Evolutionary conservation across 2,329 filamentous ascomycete species (phyloP).

Genomic region (Hansfordia pulvinata): DNA sequence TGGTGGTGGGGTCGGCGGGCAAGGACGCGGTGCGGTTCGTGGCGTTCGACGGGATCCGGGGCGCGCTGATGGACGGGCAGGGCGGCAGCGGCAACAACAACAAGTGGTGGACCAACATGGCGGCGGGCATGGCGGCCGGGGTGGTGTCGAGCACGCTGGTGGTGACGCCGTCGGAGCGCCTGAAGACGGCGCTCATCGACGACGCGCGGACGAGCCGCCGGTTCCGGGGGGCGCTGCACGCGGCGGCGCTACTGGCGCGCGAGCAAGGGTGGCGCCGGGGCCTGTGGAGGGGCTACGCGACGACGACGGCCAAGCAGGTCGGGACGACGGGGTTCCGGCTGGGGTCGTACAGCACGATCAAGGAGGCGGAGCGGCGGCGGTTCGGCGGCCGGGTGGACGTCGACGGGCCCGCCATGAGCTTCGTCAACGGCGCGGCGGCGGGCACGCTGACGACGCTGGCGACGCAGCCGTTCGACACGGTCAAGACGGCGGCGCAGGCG

Average conservation of each 20-base stretch:
- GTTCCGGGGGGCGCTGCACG: conserved; percentile 36
- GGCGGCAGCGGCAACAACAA: no score
- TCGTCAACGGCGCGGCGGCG: conserved; percentile 23
- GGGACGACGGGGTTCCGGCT: conserved; percentile 48
- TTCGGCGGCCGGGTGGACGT: conserved; percentile 10
- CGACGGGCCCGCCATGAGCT: conserved; percentile 21
- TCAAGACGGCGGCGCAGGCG: conserved; percentile 46
- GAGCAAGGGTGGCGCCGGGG: conserved; percentile 36
- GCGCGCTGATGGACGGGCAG: conserved; percentile 35
- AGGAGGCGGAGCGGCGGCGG: conserved; percentile 26
- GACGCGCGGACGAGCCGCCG: conserved; percentile 25
- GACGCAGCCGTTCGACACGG: conserved; percentile 45
- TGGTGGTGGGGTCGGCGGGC: conserved; percentile 44
- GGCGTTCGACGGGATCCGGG: conserved; percentile 48
- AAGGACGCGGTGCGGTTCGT: conserved; percentile 52
- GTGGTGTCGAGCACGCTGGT: conserved; percentile 41
- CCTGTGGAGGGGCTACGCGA: conserved; percentile 43
- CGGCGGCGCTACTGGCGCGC: conserved; percentile 29
- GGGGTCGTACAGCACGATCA: conserved; percentile 49
- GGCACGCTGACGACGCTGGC: conserved; percentile 31
- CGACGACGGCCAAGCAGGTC: conserved; percentile 49
- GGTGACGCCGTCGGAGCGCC: conserved; percentile 48
- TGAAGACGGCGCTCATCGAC: conserved; percentile 52
- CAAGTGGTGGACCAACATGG: no score
- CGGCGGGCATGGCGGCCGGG: conserved; percentile 44